Base-by-base conservation (phyloP, 2,329 filamentous ascomycete genomes). In the Diaporthe vexans region DNA sequence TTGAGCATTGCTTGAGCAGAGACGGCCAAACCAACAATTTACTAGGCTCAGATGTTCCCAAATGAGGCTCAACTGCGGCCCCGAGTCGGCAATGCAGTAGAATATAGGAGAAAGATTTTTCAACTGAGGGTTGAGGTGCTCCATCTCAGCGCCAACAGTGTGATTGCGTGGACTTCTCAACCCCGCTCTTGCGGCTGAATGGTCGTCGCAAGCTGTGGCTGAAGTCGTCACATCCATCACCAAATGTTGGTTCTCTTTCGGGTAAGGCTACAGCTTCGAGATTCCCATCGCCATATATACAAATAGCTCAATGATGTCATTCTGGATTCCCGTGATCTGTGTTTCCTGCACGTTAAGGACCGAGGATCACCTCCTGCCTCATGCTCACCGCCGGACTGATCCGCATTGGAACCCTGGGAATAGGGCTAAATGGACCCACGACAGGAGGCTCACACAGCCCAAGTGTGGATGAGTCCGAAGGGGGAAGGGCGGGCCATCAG, bases 271-370 rank as follows among this genome's bases (percentile, higher is more conserved):
- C 13, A 26, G 1, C 11, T 33, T 52, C 9, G 15, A 37, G 21
- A 21, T 8, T 51, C 29, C 21, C 21, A 52, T 67, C 5, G 5
- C 46, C 21, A 67, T 13, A 51, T 52, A 24, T 51, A 24, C 29
- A 24, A 52, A 52, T 33, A 5, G n/a, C 63, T 52, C 33, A 33
- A 67, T 67, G 63, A 67, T 52, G 63, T 67, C 63, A 67, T 35
- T n/a, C 24, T 33, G 33, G 21, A 52, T 67, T 67, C 63, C 37
- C 63, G 63, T 67, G 63, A 67, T 67, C 7, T 29, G 33, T 52
- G 19, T n/a, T 17, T 37, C n/a, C 63, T 67, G 63, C 63, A 67
- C 46, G 11, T 35, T 52, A 26, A 52, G 10, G 46, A 52, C 29
- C 46, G 29, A 67, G 46, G 29, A 52, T 67, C 29, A 52, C 10